Conservation (phyloP, 192 early-diverging fungal genomes). For the Entomortierella beljakovae region DNA sequence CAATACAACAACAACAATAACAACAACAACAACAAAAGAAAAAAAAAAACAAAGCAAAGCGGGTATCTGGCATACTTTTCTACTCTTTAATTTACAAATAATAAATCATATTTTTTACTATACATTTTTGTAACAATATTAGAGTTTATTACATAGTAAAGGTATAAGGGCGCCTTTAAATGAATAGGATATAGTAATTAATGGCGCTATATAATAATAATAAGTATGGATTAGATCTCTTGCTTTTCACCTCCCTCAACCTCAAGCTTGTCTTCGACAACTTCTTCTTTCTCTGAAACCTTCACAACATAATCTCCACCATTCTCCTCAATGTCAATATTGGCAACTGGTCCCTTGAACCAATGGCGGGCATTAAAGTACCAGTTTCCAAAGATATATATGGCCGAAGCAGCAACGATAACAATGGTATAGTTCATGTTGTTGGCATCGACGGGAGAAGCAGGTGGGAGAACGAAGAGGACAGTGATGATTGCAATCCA, state of each 20-base stretch:
- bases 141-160: background rate
- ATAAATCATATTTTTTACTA: background rate
- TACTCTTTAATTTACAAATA: background rate
- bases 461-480: constrained; percentile 52
- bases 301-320: constrained; percentile 23
- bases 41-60: too few relatives aligned
- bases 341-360: constrained; percentile 56
- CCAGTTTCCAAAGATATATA: constrained; percentile 57
- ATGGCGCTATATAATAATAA: too few relatives aligned
- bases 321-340: constrained; percentile 48
- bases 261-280: constrained; percentile 5
- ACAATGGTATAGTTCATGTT: constrained; percentile 61
- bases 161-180: too few relatives aligned
- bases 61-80: constrained; percentile 19
- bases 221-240: background rate
- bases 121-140: background rate
- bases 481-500: constrained; percentile 59
- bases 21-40: too few relatives aligned
- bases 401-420: constrained; percentile 46
- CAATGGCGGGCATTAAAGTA: constrained; percentile 54
- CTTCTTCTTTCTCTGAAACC: constrained; percentile 6
- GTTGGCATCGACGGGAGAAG: constrained; percentile 34
- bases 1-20: too few relatives aligned
- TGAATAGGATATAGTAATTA: too few relatives aligned
- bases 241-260: constrained; percentile 8